phyloP scores from a whole-genome alignment of 805 yeast species.

The Saccharomycopsis capsularis region DNA sequence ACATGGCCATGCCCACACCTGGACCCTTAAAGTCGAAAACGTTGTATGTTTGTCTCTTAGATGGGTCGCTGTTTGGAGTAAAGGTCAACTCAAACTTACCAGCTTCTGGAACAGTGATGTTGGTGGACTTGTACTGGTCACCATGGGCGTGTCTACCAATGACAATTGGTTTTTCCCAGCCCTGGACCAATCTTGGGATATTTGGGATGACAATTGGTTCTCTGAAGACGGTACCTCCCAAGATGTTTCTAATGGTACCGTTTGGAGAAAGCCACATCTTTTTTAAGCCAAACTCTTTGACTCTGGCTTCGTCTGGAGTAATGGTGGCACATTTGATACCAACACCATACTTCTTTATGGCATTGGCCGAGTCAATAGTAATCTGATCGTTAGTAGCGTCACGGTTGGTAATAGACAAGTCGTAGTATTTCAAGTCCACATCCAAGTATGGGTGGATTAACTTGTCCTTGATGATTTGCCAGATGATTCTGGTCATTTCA shows the following conservation, averaged over 20 bases:
- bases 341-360: constrained; percentile 67
- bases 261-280: constrained; percentile 86
- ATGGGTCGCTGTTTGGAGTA: constrained; percentile 54
- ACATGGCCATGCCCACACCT: constrained; percentile 79
- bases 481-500: constrained; percentile 79
- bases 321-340: constrained; percentile 83
- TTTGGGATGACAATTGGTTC: constrained; percentile 76
- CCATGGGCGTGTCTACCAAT: constrained; percentile 86
- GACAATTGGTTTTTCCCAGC: constrained; percentile 77
- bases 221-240: constrained; percentile 80
- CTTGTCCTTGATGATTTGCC: constrained; percentile 66
- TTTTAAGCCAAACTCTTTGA: constrained; percentile 62
- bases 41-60: constrained; percentile 38
- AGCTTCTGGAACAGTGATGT: constrained; percentile 56
- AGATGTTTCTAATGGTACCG: constrained; percentile 74
- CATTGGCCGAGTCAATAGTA: constrained; percentile 73
- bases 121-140: constrained; percentile 80
- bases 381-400: constrained; percentile 67
- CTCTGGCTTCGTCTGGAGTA: constrained; percentile 78
- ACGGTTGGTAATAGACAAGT: constrained; percentile 59
- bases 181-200: constrained; percentile 69
- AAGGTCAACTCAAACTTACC: constrained; percentile 62
- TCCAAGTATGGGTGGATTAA: constrained; percentile 64
- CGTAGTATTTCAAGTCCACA: constrained; percentile 70
- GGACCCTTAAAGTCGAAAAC: constrained; percentile 59